Evolutionary conservation across 2,329 filamentous ascomycete genomes (phyloP), one percentile per base, ranked within the genome.

Genomic region (Hypoxylon sp.): DNA sequence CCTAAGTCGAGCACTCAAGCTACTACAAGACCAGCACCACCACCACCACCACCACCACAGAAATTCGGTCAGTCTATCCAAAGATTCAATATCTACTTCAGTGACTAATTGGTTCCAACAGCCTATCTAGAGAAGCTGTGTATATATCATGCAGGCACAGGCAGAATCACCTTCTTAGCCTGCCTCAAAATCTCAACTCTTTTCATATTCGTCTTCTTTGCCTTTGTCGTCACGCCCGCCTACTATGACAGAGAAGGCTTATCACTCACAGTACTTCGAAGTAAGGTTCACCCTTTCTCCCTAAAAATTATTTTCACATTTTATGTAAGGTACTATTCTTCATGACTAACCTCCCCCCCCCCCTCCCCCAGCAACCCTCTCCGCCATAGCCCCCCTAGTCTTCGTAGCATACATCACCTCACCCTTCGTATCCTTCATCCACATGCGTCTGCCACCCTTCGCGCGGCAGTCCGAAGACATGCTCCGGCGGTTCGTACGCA

Each of bases 131-230:
- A 88, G 70, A 82, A 82, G 13, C 76, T 94, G 29, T 85, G 94
- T 72, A 87, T 97, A 68, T 97, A 93, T 79, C 91, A 94, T 80
- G 90, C 90, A 58, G 92, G 93, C 57, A 91, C 88, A 0, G 85
- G 85, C 8, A 86, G 88, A 64, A 91, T 87, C 31, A 87, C 89
- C 5, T 90, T 92, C 71, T 81, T 95, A 50, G 92, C 91, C 53
- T 87, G 89, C 75, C 79, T 92, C 68, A 93, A 94, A 74, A 81
- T 95, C 62, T 89, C 89, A 0, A 90, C 91, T 2, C 84, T 96
- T 44, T 88, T 94, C 67, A 79, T 92, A 42, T 91, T 91, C 62
- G 85, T 85, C 22, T 88, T 91, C 72, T 92, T 92, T 74, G 85
- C 84, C 70, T 80, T 91, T 56, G 80, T 93, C 26, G 84, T 90